Percentiles rank a stretch among this genome's conserved stretches.
Conservation (phyloP, 2,329 filamentous ascomycete genomes). For the Cladosporium velox region DNA sequence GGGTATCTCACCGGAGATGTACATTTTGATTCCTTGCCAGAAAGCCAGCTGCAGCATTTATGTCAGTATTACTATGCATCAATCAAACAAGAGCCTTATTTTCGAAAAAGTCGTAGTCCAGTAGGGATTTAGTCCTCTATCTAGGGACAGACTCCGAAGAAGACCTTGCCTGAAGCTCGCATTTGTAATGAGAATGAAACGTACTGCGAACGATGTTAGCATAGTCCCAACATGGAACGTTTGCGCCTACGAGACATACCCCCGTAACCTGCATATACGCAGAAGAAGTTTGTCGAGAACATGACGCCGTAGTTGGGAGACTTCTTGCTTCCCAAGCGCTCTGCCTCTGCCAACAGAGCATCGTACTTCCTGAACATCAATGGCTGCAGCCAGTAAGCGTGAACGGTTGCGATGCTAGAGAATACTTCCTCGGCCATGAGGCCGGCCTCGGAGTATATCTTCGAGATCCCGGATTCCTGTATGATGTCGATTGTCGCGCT, state of each 20-base stretch:
- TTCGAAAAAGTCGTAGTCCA: background rate
- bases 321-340: constrained; percentile 49
- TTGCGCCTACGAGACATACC: background rate
- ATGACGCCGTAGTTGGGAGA: constrained; percentile 46
- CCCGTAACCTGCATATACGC: constrained; percentile 43
- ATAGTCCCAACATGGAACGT: background rate
- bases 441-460: constrained; percentile 48
- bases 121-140: background rate
- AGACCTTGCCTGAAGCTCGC: background rate
- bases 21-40: constrained; percentile 48
- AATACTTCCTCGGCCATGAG: constrained; percentile 55
- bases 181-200: background rate
- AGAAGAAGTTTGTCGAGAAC: constrained; percentile 47
- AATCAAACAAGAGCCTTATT: background rate
- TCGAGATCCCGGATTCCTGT: constrained; percentile 21
- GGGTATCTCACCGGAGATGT: constrained; percentile 35
- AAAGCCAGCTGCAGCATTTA: constrained; percentile 38
- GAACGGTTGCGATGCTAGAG: constrained; percentile 52
- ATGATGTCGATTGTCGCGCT: constrained; percentile 31
- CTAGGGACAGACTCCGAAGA: background rate
- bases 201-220: background rate
- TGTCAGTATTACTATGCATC: background rate
- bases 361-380: constrained; percentile 49
- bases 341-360: constrained; percentile 44
- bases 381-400: constrained; percentile 51